Conservation (phyloP, 306 rosid species). For the Quillaja saponaria region DNA sequence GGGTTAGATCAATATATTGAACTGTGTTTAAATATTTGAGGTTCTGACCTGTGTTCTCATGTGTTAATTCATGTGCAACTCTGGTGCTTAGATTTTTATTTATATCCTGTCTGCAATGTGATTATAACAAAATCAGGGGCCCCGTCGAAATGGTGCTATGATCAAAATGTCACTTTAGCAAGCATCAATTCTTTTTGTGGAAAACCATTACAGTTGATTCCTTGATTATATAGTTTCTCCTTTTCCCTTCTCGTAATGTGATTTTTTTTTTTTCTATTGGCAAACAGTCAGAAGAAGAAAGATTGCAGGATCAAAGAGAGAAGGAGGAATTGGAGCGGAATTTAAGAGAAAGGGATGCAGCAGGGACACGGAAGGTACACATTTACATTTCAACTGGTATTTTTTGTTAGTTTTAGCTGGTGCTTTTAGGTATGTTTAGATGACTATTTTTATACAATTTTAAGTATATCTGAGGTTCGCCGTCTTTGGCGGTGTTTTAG, state of each 20-base stretch:
- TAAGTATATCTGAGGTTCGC: too few relatives aligned
- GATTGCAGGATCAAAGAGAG: slow-evolving; percentile 85
- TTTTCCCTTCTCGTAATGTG: slow-evolving; percentile 9
- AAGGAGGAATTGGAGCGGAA: slow-evolving; percentile 81
- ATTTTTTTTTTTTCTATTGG: slow-evolving; percentile 21
- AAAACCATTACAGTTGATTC: background rate
- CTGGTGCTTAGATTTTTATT: slow-evolving; percentile 3
- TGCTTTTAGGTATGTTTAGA: slow-evolving; percentile 18
- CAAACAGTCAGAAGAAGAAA: slow-evolving; percentile 87
- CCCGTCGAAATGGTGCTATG: too few relatives aligned
- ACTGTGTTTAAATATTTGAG: too few relatives aligned
- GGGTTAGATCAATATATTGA: too few relatives aligned
- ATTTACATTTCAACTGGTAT: slow-evolving; percentile 10
- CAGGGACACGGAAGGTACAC: slow-evolving; percentile 73
- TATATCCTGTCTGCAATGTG: background rate
- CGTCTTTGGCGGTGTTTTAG: too few relatives aligned
- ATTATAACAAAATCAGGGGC: too few relatives aligned
- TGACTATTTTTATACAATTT: background rate
- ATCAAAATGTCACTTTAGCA: too few relatives aligned
- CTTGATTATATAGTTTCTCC: slow-evolving; percentile 1
- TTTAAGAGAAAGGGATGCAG: slow-evolving; percentile 79
- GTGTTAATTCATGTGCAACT: slow-evolving; percentile 8
- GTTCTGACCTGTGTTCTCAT: too few relatives aligned
- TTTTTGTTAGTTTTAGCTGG: background rate
- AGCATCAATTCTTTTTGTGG: slow-evolving; percentile 24